Base-by-base conservation (phyloP, 805 yeast genomes). In the Yamadazyma laniorum region DNA sequence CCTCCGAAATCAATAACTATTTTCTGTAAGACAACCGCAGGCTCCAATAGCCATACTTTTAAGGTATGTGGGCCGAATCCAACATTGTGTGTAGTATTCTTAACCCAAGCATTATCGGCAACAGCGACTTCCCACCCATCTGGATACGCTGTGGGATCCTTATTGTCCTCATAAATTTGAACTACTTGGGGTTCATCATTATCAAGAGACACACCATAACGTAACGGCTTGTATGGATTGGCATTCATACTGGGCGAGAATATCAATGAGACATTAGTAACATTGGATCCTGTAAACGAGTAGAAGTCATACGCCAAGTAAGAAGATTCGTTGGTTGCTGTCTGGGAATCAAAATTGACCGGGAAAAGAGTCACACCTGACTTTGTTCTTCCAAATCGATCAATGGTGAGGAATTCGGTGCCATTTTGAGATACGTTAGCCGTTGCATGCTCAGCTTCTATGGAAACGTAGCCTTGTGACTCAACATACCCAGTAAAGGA, bases 121-220 rank as follows among this genome's bases (percentile, higher is more conserved):
- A 47, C 53, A 9, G 53, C 51, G 5, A 16, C 26, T 34, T 26
- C 33, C 53, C 53, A 49, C 4, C 47, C 46, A 18, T 34, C 45
- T 5, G 53, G 48, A 37, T 44, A 44, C 15, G 35, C 42, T 3
- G 38, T 25, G 5, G 51, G 50, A 27, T 42, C 29, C 7, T 37
- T 28, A 3, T 43, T 31, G 34, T 49, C 53, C 18, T 39, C 22
- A 18, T 40, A 52, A 18, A 54, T 21, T 35, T 54, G 53, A 4
- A 48, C 40, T 11, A 18, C 32, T 27, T 44, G 42, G 1, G 58
- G 58, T 21, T 39, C 34, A 13, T 43, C 52, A 32, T 50, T 53
- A 35, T 55, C 59, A 23, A 55, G 36, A 4, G 55, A 38, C 28
- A 55, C 39, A n/a, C 50, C 56, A 35, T 54, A 55, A 29, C 43